Evolutionary conservation across 805 yeast genomes (phyloP).

Genomic region (Kockiozyma suomiensis): DNA sequence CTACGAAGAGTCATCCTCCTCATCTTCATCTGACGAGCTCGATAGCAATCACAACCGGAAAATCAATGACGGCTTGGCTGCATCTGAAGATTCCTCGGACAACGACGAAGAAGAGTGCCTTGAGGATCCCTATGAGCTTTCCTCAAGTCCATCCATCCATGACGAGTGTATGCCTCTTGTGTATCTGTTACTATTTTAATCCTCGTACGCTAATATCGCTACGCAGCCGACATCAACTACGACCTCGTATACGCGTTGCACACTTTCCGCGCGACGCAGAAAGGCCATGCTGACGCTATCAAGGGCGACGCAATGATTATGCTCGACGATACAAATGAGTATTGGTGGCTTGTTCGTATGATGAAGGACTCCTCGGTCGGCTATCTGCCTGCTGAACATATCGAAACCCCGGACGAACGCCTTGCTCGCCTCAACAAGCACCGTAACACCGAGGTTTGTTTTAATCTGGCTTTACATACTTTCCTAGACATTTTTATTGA

Average conservation of each 20-base stretch:
- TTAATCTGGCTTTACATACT: no score
- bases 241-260: constrained; percentile 81
- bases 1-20: constrained; percentile 4
- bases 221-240: constrained; percentile 68
- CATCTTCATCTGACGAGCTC: constrained; percentile 8
- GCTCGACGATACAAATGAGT: constrained; percentile 84
- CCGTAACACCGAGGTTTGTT: constrained; percentile 69
- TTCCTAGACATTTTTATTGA: neutral
- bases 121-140: constrained; percentile 48
- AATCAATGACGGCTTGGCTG: neutral
- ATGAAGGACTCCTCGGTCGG: constrained; percentile 72
- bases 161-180: constrained; percentile 44
- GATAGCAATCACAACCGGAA: neutral
- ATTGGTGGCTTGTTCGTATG: constrained; percentile 90
- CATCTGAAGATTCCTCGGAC: neutral
- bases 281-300: constrained; percentile 78
- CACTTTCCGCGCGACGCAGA: constrained; percentile 89
- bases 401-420: constrained; percentile 89
- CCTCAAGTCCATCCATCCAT: constrained; percentile 63
- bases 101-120: constrained; percentile 34
- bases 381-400: constrained; percentile 93
- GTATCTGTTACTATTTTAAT: neutral
- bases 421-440: constrained; percentile 90
- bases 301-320: constrained; percentile 82
- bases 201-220: neutral